Conservation (phyloP, 176 grass and related monocot species). For the Ananas comosus region DNA sequence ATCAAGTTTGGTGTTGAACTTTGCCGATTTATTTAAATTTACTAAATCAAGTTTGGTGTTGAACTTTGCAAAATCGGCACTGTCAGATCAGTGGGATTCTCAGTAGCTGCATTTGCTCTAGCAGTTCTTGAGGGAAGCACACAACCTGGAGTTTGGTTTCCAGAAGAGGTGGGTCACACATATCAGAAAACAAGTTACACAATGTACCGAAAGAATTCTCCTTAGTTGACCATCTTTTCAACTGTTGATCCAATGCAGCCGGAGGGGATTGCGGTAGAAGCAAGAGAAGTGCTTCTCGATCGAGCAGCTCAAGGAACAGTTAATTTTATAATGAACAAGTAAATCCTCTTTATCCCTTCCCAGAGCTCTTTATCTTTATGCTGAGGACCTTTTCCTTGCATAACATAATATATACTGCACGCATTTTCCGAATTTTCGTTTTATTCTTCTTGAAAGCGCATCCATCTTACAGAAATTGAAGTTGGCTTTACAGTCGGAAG, state of each 20-base stretch:
- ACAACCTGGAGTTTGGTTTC: slow-evolving; percentile 77
- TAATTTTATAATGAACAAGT: slow-evolving; percentile 66
- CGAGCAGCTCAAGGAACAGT: slow-evolving; percentile 49
- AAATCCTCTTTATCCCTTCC: not conserved
- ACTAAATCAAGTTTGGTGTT: not conserved
- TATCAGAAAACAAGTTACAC: not conserved
- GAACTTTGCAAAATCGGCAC: not conserved
- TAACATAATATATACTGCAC: no score
- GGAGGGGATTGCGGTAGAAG: slow-evolving; percentile 62
- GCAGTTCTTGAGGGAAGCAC: slow-evolving; percentile 71
- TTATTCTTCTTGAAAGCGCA: no score
- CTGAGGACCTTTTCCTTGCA: not conserved
- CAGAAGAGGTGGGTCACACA: slow-evolving; percentile 45
- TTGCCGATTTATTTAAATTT: not conserved
- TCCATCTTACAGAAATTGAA: no score
- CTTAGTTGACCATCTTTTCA: not conserved
- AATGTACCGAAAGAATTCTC: not conserved
- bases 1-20: not conserved
- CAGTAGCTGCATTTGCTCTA: slow-evolving; percentile 45
- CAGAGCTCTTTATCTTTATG: not conserved
- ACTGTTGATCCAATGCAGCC: slow-evolving; percentile 39
- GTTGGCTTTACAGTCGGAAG: no score
- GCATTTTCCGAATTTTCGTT: not conserved
- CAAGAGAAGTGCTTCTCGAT: slow-evolving; percentile 66
- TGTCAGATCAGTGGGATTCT: slow-evolving; percentile 14